Percentiles rank a stretch among this genome's conserved stretches.
Conservation (phyloP, 345 rosid genomes). For the Chamaenerion angustifolium region DNA sequence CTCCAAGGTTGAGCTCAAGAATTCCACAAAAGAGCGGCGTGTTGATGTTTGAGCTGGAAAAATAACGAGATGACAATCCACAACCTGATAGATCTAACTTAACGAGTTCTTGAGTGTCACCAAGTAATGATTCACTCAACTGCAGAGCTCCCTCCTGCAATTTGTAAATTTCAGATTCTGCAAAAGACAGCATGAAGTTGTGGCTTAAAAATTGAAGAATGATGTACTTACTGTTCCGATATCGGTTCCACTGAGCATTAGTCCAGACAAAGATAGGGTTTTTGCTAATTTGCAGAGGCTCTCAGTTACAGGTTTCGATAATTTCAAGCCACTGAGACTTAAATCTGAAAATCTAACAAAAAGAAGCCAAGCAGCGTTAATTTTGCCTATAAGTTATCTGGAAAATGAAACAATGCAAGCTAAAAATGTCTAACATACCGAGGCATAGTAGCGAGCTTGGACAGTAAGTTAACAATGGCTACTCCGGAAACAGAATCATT, state of each 20-base stretch:
- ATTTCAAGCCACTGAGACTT: constrained; percentile 66
- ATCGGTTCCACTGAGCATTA: constrained; percentile 68
- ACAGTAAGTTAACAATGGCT: constrained; percentile 40
- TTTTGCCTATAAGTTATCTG: neutral
- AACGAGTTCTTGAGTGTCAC: constrained; percentile 39
- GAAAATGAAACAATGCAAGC: neutral
- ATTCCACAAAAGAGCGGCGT: constrained; percentile 29
- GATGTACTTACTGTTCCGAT: constrained; percentile 56
- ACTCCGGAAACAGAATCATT: constrained; percentile 56
- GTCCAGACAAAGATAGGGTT: constrained; percentile 43
- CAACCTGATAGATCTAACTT: constrained; percentile 71
- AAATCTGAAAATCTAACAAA: constrained; percentile 55
- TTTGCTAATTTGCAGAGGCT: constrained; percentile 60
- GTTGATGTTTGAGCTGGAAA: constrained; percentile 23
- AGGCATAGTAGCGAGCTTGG: constrained; percentile 43
- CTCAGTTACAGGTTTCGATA: constrained; percentile 48
- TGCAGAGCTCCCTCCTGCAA: constrained; percentile 47
- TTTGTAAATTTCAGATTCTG: too few relatives aligned
- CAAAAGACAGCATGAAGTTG: neutral
- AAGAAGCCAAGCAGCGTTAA: neutral
- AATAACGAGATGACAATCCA: constrained; percentile 34
- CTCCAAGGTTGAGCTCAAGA: constrained; percentile 60
- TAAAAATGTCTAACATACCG: constrained; percentile 25
- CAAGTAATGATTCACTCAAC: constrained; percentile 39
- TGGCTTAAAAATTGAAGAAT: neutral